Percentiles rank a stretch among this genome's conserved stretches.
phyloP scores from a whole-genome alignment of 2,329 filamentous ascomycete species.

The Drechslerella dactyloides region DNA sequence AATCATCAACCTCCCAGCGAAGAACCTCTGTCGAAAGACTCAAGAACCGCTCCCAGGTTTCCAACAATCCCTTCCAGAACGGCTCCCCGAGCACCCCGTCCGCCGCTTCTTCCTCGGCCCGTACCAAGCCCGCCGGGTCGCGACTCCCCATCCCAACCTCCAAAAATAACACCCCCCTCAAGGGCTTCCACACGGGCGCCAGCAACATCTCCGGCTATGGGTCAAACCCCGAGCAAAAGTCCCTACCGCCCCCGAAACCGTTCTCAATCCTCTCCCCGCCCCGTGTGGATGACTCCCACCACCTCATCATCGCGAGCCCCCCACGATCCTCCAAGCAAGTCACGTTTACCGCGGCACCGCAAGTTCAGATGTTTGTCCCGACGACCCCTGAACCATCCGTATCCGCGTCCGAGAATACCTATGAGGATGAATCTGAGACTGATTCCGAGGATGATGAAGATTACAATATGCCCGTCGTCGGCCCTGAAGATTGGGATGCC shows the following conservation, averaged over 20 bases:
- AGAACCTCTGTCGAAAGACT: conserved; percentile 94
- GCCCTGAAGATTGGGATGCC: conserved; percentile 83
- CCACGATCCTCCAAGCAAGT: conserved; percentile 94
- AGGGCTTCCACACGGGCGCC: conserved; percentile 63
- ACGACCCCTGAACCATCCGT: conserved; percentile 94
- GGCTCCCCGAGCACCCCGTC: conserved; percentile 75
- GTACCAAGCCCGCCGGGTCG: conserved; percentile 81
- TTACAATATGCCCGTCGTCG: conserved; percentile 91
- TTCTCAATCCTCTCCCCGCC: conserved; percentile 54
- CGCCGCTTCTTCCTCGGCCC: conserved; percentile 57
- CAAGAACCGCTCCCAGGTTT: conserved; percentile 91
- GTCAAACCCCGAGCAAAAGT: conserved; percentile 34
- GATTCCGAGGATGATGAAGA: conserved; percentile 63
- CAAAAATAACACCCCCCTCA: conserved; percentile 66
- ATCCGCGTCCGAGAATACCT: conserved; percentile 89
- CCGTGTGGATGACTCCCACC: conserved; percentile 51
- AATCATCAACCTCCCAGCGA: conserved; percentile 70
- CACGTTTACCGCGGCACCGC: conserved; percentile 90
- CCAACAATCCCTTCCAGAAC: conserved; percentile 98
- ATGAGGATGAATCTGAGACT: conserved; percentile 75
- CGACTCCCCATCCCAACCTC: conserved; percentile 61
- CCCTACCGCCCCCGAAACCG: conserved; percentile 53
- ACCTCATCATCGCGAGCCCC: conserved; percentile 67
- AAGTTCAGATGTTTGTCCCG: conserved; percentile 98
- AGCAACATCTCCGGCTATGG: conserved; percentile 60